A percentile compares a stretch with the other conserved stretches of the same genome.
Conservation (phyloP, 2,329 filamentous ascomycete species). For the Aspergillus cejpii region DNA sequence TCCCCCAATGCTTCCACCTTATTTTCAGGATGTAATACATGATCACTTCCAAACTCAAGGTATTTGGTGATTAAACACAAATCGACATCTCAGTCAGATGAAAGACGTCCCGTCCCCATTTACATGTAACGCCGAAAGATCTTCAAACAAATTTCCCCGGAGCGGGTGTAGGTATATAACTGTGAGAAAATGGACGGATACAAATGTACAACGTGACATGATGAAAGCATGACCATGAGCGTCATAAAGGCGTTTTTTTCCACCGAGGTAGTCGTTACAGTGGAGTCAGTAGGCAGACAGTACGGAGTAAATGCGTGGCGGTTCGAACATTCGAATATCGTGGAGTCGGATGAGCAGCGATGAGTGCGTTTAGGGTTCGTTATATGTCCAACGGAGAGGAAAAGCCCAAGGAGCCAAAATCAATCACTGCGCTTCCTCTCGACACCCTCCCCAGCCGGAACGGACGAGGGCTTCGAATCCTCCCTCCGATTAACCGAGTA, state of each 20-base stretch:
- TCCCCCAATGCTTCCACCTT: no score
- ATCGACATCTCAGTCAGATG: no score
- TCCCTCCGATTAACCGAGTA: slow-evolving; percentile 10
- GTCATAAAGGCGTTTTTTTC: background rate
- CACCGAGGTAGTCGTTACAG: background rate
- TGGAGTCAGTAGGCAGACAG: background rate
- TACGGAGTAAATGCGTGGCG: background rate
- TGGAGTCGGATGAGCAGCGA: no score
- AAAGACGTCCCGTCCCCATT: background rate
- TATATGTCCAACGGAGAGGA: background rate
- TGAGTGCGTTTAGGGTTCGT: no score
- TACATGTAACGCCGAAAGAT: background rate
- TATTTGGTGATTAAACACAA: no score
- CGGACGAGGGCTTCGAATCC: slow-evolving; percentile 19
- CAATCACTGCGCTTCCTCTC: slow-evolving; percentile 33
- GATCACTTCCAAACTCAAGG: no score
- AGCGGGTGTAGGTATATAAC: background rate
- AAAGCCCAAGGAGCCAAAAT: no score
- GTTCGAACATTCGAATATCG: background rate
- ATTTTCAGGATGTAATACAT: no score
- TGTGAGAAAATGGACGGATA: background rate
- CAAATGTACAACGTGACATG: background rate
- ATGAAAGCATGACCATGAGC: background rate
- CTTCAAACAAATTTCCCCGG: background rate
- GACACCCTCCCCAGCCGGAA: slow-evolving; percentile 16